These are phyloP conservation scores for Brassica incana DNA, from an alignment of 345 rosid species.

Conservation along the genomic window DNA sequence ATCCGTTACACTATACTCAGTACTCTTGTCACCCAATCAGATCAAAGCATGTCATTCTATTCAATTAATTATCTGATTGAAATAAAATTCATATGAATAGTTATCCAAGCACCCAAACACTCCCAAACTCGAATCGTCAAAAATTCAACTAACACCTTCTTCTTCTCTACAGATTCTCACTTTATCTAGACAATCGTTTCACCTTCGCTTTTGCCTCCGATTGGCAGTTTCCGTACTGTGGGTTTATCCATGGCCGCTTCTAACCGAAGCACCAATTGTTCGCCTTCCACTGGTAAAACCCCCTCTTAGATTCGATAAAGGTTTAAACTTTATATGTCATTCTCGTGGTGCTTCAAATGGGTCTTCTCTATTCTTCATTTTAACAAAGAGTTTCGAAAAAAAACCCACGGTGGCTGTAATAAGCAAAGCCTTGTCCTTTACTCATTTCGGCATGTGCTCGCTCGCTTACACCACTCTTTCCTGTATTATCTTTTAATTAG, in stretches of 20 bases:
- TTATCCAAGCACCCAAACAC: conserved; percentile 28
- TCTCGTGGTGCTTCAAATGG: background rate
- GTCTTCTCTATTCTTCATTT: background rate
- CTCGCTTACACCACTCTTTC: background rate
- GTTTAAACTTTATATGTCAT: background rate
- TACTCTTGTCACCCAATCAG: background rate
- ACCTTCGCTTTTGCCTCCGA: conserved; percentile 9
- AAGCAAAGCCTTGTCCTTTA: conserved; percentile 11
- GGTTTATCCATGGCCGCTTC: conserved; percentile 30
- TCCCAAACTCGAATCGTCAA: background rate
- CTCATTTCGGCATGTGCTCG: background rate
- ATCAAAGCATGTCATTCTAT: background rate
- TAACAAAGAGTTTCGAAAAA: background rate
- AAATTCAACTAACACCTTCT: background rate
- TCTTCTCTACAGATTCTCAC: background rate
- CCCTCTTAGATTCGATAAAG: background rate
- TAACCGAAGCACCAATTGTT: conserved; percentile 16
- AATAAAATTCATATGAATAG: background rate
- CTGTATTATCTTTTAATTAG: background rate
- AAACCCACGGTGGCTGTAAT: background rate
- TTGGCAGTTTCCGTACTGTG: background rate
- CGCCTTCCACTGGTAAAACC: conserved; percentile 25
- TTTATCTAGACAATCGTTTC: background rate
- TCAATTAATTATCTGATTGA: background rate
- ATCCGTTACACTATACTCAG: background rate